A percentile compares a stretch with the other conserved stretches of the same genome.
Evolutionary conservation across 1,284 basidiomycete species (phyloP).

Genomic region (Veloporphyrellus conicus): DNA sequence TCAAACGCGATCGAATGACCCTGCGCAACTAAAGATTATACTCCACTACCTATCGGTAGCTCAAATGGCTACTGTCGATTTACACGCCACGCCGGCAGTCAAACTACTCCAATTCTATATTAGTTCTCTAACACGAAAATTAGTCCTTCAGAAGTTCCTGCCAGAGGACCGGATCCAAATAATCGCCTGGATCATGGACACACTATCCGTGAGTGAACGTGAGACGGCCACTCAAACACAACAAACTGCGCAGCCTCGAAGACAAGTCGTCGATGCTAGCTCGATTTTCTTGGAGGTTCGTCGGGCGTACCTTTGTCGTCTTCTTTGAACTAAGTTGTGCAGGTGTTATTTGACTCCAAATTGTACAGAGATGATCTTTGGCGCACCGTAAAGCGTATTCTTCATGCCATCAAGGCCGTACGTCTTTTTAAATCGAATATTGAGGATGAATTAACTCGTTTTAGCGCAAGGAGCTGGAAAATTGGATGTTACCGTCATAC

Average conservation of each 20-base stretch:
- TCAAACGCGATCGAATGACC: conserved; percentile 38
- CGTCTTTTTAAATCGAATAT: conserved; percentile 21
- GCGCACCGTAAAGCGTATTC: conserved; percentile 38
- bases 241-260: conserved; percentile 33
- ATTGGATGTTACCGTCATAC: conserved; percentile 45
- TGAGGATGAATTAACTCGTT: conserved; percentile 16
- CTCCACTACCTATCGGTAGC: conserved; percentile 48
- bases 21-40: conserved; percentile 35
- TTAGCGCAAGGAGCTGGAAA: conserved; percentile 43
- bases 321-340: conserved; percentile 5
- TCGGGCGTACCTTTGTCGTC: conserved; percentile 1
- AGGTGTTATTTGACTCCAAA: conserved; percentile 37
- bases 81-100: conserved; percentile 40
- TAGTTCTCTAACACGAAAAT: conserved; percentile 43
- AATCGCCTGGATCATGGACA: conserved; percentile 41
- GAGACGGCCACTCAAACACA: conserved; percentile 18
- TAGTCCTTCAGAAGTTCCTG: conserved; percentile 43
- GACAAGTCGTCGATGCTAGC: conserved; percentile 45
- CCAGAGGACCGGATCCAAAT: conserved; percentile 43
- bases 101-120: conserved; percentile 53
- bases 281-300: conserved; percentile 49
- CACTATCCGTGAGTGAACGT: conserved; percentile 34
- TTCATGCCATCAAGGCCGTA: conserved; percentile 44
- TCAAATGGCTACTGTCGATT: conserved; percentile 42
- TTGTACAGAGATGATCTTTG: conserved; percentile 33